phyloP scores from a whole-genome alignment of 768 basidiomycete genomes.

The Vararia minispora region DNA sequence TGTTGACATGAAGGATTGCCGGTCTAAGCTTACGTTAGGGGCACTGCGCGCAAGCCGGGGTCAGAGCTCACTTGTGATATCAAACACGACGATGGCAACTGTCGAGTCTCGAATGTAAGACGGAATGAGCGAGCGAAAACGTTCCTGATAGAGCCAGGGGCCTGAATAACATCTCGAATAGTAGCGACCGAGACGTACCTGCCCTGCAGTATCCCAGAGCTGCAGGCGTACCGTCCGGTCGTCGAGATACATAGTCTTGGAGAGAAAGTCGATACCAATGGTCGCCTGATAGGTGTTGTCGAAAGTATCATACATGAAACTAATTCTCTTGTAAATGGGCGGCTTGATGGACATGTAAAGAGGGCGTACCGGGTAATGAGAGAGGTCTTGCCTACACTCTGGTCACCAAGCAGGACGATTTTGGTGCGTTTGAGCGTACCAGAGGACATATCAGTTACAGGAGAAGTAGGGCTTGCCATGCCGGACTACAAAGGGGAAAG shows the following conservation, averaged over 20 bases:
- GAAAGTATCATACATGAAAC: slow-evolving; percentile 99
- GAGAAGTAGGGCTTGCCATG: slow-evolving; percentile 50
- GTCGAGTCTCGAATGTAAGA: slow-evolving; percentile 98
- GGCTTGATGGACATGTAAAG: slow-evolving; percentile 3
- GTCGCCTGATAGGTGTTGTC: slow-evolving; percentile 99
- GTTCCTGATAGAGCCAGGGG: slow-evolving; percentile 49
- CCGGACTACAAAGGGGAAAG: neutral
- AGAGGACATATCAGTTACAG: slow-evolving; percentile 76
- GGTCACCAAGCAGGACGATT: slow-evolving; percentile 92
- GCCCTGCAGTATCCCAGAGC: slow-evolving; percentile 97
- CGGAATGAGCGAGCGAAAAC: slow-evolving; percentile 94
- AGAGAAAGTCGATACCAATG: slow-evolving; percentile 97
- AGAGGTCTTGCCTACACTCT: slow-evolving; percentile 97
- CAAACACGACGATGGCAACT: slow-evolving; percentile 97
- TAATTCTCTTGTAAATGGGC: slow-evolving; percentile 24
- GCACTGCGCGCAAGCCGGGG: neutral
- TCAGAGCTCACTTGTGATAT: slow-evolving; percentile 80
- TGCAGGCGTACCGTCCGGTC: slow-evolving; percentile 96
- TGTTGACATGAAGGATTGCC: slow-evolving; percentile 96
- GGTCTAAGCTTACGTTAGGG: slow-evolving; percentile 40
- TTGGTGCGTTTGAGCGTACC: slow-evolving; percentile 91
- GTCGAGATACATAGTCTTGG: slow-evolving; percentile 99
- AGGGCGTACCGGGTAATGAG: slow-evolving; percentile 79
- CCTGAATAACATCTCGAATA: neutral
- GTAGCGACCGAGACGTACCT: slow-evolving; percentile 40